Evolutionary conservation across 1,284 basidiomycete species (phyloP).

Genomic region (Pseudozyma hubeiensis): DNA sequence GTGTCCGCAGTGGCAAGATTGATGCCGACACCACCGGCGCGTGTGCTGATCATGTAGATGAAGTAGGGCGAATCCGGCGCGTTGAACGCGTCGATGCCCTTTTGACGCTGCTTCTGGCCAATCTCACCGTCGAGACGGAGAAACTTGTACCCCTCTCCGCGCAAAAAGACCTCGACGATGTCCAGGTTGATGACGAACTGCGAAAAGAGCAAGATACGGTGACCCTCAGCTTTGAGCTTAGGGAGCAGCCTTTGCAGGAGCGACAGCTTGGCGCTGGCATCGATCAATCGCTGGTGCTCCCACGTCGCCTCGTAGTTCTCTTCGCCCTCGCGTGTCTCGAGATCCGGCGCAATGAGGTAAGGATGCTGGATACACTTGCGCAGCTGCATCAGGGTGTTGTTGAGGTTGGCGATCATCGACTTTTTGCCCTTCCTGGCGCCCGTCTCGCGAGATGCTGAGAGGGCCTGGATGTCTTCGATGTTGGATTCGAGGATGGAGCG

Average conservation of each 20-base stretch:
- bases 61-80: slow-evolving; percentile 78
- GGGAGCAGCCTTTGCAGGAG: slow-evolving; percentile 66
- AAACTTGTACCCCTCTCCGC: slow-evolving; percentile 64
- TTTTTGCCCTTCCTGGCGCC: slow-evolving; percentile 30
- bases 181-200: slow-evolving; percentile 68
- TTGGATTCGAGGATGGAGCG: slow-evolving; percentile 69
- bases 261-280: slow-evolving; percentile 80
- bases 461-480: slow-evolving; percentile 55
- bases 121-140: slow-evolving; percentile 60
- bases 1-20: slow-evolving; percentile 78
- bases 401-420: slow-evolving; percentile 49
- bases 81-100: slow-evolving; percentile 88
- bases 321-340: slow-evolving; percentile 76
- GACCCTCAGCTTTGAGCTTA: slow-evolving; percentile 66
- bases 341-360: slow-evolving; percentile 83
- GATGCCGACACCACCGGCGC: slow-evolving; percentile 70
- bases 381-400: slow-evolving; percentile 65
- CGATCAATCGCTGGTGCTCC: slow-evolving; percentile 82
- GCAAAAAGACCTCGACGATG: slow-evolving; percentile 67
- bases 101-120: slow-evolving; percentile 55
- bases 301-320: slow-evolving; percentile 74
- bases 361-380: slow-evolving; percentile 65
- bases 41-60: slow-evolving; percentile 66
- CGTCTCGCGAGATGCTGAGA: slow-evolving; percentile 33
- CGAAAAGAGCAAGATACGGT: slow-evolving; percentile 65